These are phyloP conservation scores for Myriosclerotinia scirpicola DNA, from an alignment of 2,329 filamentous ascomycete genomes.

Conservation along the genomic window DNA sequence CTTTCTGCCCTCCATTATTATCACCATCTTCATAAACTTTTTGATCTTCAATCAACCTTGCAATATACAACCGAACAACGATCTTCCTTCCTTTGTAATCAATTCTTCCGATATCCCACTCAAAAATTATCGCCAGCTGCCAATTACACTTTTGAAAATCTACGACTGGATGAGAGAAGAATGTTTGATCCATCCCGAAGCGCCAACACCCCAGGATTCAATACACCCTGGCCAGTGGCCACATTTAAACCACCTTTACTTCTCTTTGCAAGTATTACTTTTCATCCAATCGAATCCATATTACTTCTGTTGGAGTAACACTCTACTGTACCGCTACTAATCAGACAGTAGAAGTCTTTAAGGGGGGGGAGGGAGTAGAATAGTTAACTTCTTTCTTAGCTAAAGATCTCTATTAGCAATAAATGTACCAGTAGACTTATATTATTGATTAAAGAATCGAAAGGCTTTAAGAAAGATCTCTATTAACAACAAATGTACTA, in stretches of 20 bases:
- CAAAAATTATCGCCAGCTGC: neutral
- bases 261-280: neutral
- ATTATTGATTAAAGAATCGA: too few species aligned
- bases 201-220: constrained; percentile 15
- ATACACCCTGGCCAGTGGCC: constrained; percentile 17
- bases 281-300: constrained; percentile 18
- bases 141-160: neutral
- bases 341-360: too few species aligned
- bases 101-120: constrained; percentile 8
- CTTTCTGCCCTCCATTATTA: neutral
- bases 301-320: too few species aligned
- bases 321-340: too few species aligned
- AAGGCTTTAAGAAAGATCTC: too few species aligned
- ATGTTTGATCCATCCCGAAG: constrained; percentile 6
- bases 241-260: neutral
- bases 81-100: neutral
- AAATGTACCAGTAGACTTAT: too few species aligned
- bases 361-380: too few species aligned
- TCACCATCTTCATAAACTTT: constrained; percentile 9
- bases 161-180: neutral
- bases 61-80: neutral
- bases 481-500: too few species aligned
- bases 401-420: too few species aligned
- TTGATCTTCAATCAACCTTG: constrained; percentile 14
- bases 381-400: too few species aligned